Conservation (phyloP, 2,329 filamentous ascomycete genomes). For the Aspergillus sp. region DNA sequence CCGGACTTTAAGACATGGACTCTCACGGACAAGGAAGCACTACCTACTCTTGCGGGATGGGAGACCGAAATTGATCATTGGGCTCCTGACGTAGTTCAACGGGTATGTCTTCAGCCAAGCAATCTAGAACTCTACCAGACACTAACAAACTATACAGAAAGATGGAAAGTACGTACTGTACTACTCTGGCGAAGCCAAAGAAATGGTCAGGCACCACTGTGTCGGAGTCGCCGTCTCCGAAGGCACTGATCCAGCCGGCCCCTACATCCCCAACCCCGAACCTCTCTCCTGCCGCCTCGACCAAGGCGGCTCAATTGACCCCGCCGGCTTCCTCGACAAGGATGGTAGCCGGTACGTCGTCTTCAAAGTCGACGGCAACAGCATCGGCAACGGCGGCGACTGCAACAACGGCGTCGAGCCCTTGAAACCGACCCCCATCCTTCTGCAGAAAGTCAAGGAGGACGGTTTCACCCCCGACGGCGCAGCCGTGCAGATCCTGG, state of each 20-base stretch:
- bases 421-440: slow-evolving; percentile 36
- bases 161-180: slow-evolving; percentile 61
- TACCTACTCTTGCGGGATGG: slow-evolving; percentile 57
- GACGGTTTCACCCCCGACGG: slow-evolving; percentile 57
- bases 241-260: slow-evolving; percentile 45
- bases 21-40: slow-evolving; percentile 52
- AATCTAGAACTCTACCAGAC: background rate
- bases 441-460: slow-evolving; percentile 39
- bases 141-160: slow-evolving; percentile 21
- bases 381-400: slow-evolving; percentile 47
- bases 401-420: slow-evolving; percentile 48
- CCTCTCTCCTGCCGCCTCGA: slow-evolving; percentile 56
- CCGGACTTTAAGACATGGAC: slow-evolving; percentile 50
- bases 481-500: slow-evolving; percentile 56
- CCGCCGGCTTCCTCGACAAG: slow-evolving; percentile 58
- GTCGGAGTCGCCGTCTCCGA: slow-evolving; percentile 56
- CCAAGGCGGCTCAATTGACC: slow-evolving; percentile 63
- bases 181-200: slow-evolving; percentile 53
- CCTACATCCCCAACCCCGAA: slow-evolving; percentile 49
- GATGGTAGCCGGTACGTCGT: slow-evolving; percentile 58
- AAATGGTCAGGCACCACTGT: slow-evolving; percentile 51
- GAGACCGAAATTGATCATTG: slow-evolving; percentile 56
- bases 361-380: slow-evolving; percentile 68
- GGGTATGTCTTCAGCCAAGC: slow-evolving; percentile 31
- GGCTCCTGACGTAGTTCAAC: slow-evolving; percentile 60